Evolutionary conservation across 2,329 filamentous ascomycete genomes (phyloP).

Genomic region (Xylaria arbuscula): DNA sequence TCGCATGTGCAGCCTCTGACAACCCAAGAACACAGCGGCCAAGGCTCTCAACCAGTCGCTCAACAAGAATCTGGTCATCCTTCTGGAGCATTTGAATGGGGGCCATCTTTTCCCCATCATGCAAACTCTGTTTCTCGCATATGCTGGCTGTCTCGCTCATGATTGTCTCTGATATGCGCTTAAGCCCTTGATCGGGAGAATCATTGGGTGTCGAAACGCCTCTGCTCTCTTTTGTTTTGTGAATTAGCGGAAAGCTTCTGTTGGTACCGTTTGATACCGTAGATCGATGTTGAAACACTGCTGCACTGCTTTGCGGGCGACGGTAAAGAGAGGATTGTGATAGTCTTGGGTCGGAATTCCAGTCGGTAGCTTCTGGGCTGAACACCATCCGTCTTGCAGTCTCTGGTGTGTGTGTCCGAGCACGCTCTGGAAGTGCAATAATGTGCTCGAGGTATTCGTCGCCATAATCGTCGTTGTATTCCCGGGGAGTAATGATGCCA

Average conservation of each 20-base stretch:
- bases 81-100: constrained; percentile 61
- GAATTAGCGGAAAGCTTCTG: constrained; percentile 71
- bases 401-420: constrained; percentile 50
- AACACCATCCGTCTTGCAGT: constrained; percentile 47
- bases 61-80: constrained; percentile 70
- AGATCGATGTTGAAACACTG: constrained; percentile 61
- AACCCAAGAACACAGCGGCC: constrained; percentile 70
- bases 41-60: constrained; percentile 68
- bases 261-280: constrained; percentile 69
- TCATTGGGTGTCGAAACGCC: constrained; percentile 61
- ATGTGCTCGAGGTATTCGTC: constrained; percentile 43
- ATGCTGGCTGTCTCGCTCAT: constrained; percentile 60
- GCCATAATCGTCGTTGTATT: constrained; percentile 34
- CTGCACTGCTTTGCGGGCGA: constrained; percentile 57
- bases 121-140: constrained; percentile 51
- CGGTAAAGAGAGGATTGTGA: constrained; percentile 53
- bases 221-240: constrained; percentile 59
- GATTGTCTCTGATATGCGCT: constrained; percentile 60
- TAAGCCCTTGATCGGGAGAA: constrained; percentile 62
- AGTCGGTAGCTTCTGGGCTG: constrained; percentile 42
- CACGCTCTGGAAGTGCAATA: constrained; percentile 41
- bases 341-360: constrained; percentile 43
- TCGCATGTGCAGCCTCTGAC: constrained; percentile 64
- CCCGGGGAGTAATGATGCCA: constrained; percentile 37
- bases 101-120: constrained; percentile 48